Evolutionary conservation across 257 asterid genomes (phyloP).

Genomic region (Mentha longifolia): DNA sequence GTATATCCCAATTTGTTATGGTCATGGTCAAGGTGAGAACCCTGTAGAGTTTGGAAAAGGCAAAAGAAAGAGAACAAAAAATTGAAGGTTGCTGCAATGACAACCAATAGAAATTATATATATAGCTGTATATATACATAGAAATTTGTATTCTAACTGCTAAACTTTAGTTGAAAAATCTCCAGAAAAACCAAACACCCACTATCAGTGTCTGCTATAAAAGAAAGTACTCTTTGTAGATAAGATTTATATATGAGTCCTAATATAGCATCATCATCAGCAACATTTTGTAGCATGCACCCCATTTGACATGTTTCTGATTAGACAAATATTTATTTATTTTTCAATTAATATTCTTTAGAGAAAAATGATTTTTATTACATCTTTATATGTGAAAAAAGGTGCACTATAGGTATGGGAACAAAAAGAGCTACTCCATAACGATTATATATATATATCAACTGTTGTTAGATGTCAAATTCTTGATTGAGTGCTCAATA

Average conservation of each 20-base stretch:
- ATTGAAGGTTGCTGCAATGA: conserved; percentile 32
- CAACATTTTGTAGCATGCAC: conserved; percentile 8
- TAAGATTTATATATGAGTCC: conserved; percentile 35
- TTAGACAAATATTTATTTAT: no score
- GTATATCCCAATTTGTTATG: neutral
- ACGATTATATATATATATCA: neutral
- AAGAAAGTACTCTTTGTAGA: conserved; percentile 33
- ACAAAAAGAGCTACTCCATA: neutral
- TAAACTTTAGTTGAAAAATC: conserved; percentile 48
- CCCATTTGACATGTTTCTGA: conserved; percentile 46
- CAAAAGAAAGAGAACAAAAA: conserved; percentile 63
- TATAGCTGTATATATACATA: conserved; percentile 22
- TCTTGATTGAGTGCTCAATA: neutral
- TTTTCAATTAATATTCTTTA: no score
- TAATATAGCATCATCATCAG: conserved; percentile 16
- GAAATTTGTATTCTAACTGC: conserved; percentile 43
- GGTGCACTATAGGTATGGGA: neutral
- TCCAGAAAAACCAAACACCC: conserved; percentile 55
- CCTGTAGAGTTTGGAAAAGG: conserved; percentile 47
- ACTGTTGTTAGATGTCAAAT: neutral
- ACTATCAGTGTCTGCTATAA: conserved; percentile 54
- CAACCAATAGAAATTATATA: conserved; percentile 35
- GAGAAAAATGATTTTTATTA: no score
- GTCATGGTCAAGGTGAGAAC: conserved; percentile 36
- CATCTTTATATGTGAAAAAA: no score